Percentiles rank a stretch among this genome's conserved stretches.
These are phyloP conservation scores for Conticribra guillardii DNA, from an alignment of 108 stramenopile species.

Conservation along the genomic window DNA sequence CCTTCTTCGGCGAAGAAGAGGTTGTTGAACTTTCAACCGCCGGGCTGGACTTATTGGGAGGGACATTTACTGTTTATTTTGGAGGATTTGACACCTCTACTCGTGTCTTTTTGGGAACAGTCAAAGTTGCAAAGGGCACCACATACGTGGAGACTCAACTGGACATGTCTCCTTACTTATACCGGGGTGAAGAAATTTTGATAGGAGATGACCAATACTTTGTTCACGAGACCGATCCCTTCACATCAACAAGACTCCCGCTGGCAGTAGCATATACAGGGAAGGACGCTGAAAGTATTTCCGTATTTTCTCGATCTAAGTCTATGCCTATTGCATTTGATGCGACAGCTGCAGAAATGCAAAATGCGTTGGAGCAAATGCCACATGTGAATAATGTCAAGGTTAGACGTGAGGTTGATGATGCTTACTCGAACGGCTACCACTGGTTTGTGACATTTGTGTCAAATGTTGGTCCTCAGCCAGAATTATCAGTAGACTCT, in stretches of 20 bases:
- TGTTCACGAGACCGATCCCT: constrained; percentile 35
- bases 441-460: constrained; percentile 75
- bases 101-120: constrained; percentile 47
- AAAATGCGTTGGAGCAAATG: constrained; percentile 72
- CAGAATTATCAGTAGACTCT: constrained; percentile 50
- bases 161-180: constrained; percentile 50
- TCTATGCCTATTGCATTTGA: constrained; percentile 47
- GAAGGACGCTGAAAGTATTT: not conserved
- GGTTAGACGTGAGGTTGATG: constrained; percentile 54
- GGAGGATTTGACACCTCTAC: constrained; percentile 45
- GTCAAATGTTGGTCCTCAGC: constrained; percentile 75
- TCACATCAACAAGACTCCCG: constrained; percentile 41
- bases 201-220: constrained; percentile 44
- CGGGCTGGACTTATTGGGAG: constrained; percentile 46
- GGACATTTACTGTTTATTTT: constrained; percentile 52
- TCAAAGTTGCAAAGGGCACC: constrained; percentile 31
- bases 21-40: constrained; percentile 42
- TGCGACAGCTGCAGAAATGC: constrained; percentile 55
- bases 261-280: constrained; percentile 41
- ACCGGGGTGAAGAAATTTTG: constrained; percentile 51
- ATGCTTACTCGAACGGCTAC: constrained; percentile 40
- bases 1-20: constrained; percentile 49
- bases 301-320: constrained; percentile 34
- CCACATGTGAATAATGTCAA: constrained; percentile 66
- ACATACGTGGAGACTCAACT: constrained; percentile 38